These are phyloP conservation scores for Pneumocystis wakefieldiae DNA, from an alignment of 1,139 yeast species.

Conservation along the genomic window DNA sequence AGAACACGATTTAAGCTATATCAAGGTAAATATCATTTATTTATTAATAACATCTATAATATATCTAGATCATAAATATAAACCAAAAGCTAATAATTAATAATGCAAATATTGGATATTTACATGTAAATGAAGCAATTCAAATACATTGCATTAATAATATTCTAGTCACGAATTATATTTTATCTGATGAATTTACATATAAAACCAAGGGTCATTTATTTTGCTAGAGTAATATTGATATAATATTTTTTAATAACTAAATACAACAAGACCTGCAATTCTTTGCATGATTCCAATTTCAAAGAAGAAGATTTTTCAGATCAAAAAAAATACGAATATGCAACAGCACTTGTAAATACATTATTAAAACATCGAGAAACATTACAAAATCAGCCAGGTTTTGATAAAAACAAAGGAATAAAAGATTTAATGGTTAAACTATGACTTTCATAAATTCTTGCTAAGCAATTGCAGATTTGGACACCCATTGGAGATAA, in stretches of 20 bases:
- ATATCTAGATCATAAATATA: constrained; percentile 45
- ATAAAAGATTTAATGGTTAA: constrained; percentile 11
- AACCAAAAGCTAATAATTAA: constrained; percentile 76
- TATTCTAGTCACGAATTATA: constrained; percentile 66
- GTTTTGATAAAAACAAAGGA: constrained; percentile 11
- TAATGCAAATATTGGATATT: constrained; percentile 63
- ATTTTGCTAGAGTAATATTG: constrained; percentile 16
- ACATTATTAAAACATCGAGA: constrained; percentile 28
- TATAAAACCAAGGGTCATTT: constrained; percentile 15
- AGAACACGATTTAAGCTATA: constrained; percentile 46
- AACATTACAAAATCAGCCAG: constrained; percentile 14
- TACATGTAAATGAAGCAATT: constrained; percentile 76
- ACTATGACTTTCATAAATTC: neutral
- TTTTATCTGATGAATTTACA: constrained; percentile 30
- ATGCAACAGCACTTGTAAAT: constrained; percentile 28
- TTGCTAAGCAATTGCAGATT: constrained; percentile 22
- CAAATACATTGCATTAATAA: constrained; percentile 56
- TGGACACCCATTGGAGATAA: constrained; percentile 89
- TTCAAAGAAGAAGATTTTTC: constrained; percentile 21
- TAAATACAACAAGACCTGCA: constrained; percentile 19
- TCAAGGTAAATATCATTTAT: constrained; percentile 31
- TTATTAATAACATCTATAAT: neutral
- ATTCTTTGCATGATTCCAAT: constrained; percentile 21
- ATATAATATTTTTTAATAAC: neutral
- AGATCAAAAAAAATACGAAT: constrained; percentile 22